Conservation (phyloP, 2,329 filamentous ascomycete species). For the Pseudogymnoascus sp. region DNA sequence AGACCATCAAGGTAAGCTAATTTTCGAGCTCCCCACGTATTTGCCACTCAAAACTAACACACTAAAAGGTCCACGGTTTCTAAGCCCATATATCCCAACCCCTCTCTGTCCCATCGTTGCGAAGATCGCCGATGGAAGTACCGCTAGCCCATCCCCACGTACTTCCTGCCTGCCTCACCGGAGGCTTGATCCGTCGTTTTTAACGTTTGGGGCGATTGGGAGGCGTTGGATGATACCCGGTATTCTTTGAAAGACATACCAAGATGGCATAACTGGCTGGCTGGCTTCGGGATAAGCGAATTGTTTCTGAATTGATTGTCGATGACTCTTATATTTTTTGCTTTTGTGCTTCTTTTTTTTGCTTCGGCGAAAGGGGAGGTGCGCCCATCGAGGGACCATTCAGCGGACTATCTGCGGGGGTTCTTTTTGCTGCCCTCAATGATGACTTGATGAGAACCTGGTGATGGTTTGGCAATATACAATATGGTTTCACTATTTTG, state of each 20-base stretch:
- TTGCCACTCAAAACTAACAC: constrained; percentile 9
- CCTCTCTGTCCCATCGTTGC: constrained; percentile 15
- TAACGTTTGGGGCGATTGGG: constrained; percentile 24
- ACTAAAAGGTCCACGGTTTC: constrained; percentile 52
- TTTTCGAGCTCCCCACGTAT: not conserved
- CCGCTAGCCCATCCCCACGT: constrained; percentile 16
- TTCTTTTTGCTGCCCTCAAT: not conserved
- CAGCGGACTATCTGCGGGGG: not conserved
- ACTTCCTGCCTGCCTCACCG: constrained; percentile 27
- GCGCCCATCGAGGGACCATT: not conserved
- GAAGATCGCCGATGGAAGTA: constrained; percentile 29
- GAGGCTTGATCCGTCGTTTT: constrained; percentile 23
- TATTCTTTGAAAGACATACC: constrained; percentile 26
- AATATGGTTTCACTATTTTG: constrained; percentile 6
- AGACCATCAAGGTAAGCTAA: constrained; percentile 80
- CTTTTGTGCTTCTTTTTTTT: not conserved
- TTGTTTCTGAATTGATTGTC: not conserved
- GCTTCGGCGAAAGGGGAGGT: not conserved
- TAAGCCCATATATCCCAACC: constrained; percentile 39
- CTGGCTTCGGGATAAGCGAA: not conserved
- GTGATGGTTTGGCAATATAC: constrained; percentile 1
- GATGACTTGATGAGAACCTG: not conserved
- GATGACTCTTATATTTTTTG: not conserved
- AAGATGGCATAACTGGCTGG: constrained; percentile 16
- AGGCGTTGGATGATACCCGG: constrained; percentile 28